A percentile compares a stretch with the other conserved stretches of the same genome.
Evolutionary conservation across 768 basidiomycete genomes (phyloP).

Genomic region (Hygrocybe coccinea): DNA sequence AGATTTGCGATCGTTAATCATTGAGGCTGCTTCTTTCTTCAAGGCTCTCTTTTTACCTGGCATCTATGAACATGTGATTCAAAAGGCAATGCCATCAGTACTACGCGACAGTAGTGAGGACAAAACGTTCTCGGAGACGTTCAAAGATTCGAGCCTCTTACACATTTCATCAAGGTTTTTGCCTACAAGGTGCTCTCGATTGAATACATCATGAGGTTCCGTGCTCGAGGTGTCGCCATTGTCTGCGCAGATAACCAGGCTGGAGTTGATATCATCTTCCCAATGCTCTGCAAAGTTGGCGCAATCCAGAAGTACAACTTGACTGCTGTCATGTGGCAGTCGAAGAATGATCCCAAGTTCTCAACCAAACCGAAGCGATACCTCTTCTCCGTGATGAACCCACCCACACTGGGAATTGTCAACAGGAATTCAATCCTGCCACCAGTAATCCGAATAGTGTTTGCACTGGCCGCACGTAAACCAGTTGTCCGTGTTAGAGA

Average conservation of each 20-base stretch:
- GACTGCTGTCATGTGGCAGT: slow-evolving; percentile 23
- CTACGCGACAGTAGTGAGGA: slow-evolving; percentile 2
- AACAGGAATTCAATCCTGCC: neutral
- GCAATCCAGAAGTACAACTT: slow-evolving; percentile 14
- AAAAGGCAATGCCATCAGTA: slow-evolving; percentile 1
- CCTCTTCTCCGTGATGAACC: slow-evolving; percentile 24
- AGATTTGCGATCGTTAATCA: neutral
- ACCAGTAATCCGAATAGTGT: slow-evolving; percentile 4
- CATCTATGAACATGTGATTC: neutral
- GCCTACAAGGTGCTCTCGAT: slow-evolving; percentile 18
- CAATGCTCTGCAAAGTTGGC: slow-evolving; percentile 13
- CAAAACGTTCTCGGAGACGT: slow-evolving; percentile 16
- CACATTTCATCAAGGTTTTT: slow-evolving; percentile 29
- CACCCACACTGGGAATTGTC: slow-evolving; percentile 9
- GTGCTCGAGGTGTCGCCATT: slow-evolving; percentile 24
- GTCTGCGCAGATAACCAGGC: slow-evolving; percentile 21
- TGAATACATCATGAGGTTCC: slow-evolving; percentile 15
- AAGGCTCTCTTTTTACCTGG: neutral
- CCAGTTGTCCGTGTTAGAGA: slow-evolving; percentile 1
- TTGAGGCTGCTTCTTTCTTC: slow-evolving; percentile 1
- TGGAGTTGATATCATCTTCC: slow-evolving; percentile 24
- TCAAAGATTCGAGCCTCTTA: slow-evolving; percentile 17
- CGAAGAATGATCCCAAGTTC: slow-evolving; percentile 20
- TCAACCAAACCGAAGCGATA: slow-evolving; percentile 5
- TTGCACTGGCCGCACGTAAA: neutral